Conservation (phyloP, 2,329 filamentous ascomycete species). For the Colletotrichum falcatum region DNA sequence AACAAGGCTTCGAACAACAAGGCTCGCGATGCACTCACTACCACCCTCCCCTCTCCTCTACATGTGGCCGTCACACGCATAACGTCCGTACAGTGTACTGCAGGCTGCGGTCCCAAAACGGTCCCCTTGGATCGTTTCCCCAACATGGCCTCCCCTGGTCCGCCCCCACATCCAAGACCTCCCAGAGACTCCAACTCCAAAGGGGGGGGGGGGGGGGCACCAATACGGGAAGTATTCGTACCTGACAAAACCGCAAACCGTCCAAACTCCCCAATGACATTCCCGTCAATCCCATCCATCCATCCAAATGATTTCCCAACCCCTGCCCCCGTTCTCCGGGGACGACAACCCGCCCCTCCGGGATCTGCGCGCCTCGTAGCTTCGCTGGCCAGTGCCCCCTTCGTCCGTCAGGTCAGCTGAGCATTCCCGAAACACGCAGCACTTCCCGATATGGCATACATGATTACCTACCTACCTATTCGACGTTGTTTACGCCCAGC, state of each 20-base stretch:
- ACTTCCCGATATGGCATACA: not conserved
- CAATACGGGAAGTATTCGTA: no score
- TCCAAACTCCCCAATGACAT: not conserved
- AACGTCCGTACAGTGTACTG: conserved; percentile 20
- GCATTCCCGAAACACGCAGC: conserved; percentile 22
- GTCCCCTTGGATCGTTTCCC: not conserved
- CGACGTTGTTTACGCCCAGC: no score
- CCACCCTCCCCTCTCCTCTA: not conserved
- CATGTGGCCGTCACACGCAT: conserved; percentile 4
- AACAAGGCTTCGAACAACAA: not conserved
- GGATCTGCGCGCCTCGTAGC: not conserved
- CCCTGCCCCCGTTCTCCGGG: not conserved
- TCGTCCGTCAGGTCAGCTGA: conserved; percentile 22
- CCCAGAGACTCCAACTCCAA: not conserved
- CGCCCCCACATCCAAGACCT: not conserved
- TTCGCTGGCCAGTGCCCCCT: not conserved
- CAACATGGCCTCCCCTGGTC: not conserved
- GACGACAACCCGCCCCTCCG: not conserved
- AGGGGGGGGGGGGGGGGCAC: no score
- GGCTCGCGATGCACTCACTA: not conserved
- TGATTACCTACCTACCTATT: no score
- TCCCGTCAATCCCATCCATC: not conserved
- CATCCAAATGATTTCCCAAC: not conserved
- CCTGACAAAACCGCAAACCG: not conserved
- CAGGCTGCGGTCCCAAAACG: conserved; percentile 1